Evolutionary conservation across 306 rosid genomes (phyloP).

Genomic region (Vigna radiata): DNA sequence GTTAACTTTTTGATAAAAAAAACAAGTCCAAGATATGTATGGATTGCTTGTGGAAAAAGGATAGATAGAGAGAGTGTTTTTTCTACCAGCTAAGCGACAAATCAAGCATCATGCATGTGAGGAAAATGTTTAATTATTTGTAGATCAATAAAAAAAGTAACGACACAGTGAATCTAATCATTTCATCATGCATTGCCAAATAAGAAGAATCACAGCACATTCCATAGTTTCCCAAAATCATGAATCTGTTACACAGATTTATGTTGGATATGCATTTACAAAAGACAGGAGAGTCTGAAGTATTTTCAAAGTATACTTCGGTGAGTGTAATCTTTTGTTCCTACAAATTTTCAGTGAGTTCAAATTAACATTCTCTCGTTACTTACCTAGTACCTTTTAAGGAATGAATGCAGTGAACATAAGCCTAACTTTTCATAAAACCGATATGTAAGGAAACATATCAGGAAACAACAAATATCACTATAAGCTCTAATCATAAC

Average conservation of each 20-base stretch:
- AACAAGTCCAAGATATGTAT: conserved; percentile 38
- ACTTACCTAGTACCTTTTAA: background rate
- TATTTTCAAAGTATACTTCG: background rate
- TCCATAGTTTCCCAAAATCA: background rate
- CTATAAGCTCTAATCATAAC: too few relatives aligned
- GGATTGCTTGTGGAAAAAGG: conserved; percentile 43
- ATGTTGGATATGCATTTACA: too few relatives aligned
- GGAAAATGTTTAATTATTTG: conserved; percentile 27
- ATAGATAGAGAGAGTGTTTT: conserved; percentile 15
- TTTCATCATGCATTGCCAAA: conserved; percentile 15
- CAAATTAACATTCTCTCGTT: background rate
- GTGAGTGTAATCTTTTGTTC: background rate
- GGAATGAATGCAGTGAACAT: background rate
- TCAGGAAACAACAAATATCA: too few relatives aligned
- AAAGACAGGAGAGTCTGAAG: background rate
- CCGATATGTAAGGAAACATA: too few relatives aligned
- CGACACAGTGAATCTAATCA: conserved; percentile 37
- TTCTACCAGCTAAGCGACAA: conserved; percentile 50
- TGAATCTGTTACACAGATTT: background rate
- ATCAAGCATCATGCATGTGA: conserved; percentile 28
- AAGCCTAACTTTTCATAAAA: too few relatives aligned
- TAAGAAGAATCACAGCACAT: background rate
- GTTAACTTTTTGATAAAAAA: conserved; percentile 26
- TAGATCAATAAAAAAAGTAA: conserved; percentile 23
- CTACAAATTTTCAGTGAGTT: background rate